Base-by-base conservation (phyloP, 345 rosid genomes). In the Eucalyptus curtisii region DNA sequence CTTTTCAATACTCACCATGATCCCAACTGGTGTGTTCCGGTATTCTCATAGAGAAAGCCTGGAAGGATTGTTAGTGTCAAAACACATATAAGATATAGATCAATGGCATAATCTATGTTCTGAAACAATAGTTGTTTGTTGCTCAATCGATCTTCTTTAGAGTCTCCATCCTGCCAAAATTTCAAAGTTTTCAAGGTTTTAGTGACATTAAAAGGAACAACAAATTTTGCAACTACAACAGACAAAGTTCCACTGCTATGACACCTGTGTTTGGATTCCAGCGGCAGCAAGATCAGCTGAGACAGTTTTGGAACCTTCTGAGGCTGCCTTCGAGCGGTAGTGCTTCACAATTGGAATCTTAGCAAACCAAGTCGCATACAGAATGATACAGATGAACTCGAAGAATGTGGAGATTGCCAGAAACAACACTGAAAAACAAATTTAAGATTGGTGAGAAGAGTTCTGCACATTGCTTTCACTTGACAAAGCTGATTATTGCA, bases 241-340 rank as follows among this genome's bases (percentile, higher is more conserved):
- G 40, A 52, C 59, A 40, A 64, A 85, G 31, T 42, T 52, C 12
- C 40, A 42, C 40, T 48, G 71, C 44, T 89, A 84, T 86, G 90
- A 71, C 66, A 89, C 86, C 68, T 90, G 90, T 57, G 89, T 91
- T 82, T 93, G 93, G 90, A 98, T 95, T 64, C 99, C 98, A 87
- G 95, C 98, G 48, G 99, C 98, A 45, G 93, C 98, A 90, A 98
- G 97, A 90, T 96, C 99, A 87, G 97, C 96, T 86, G 88, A 55
- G 85, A 98, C 98, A 71, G 97, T 98, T 90, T 92, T 95, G 8
- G 99, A 95, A 90, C 99, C 99, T 95, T 98, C 99, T 5, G 89
- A 92, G 30, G 98, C 95, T 3, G 99, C 99, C 92, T 96, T 98
- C 2, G 95, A n/a, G 44, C 97, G 94, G 89, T 94, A 98, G 91